phyloP scores from a whole-genome alignment of 306 rosid genomes.

The Aeschynomene evenia region DNA sequence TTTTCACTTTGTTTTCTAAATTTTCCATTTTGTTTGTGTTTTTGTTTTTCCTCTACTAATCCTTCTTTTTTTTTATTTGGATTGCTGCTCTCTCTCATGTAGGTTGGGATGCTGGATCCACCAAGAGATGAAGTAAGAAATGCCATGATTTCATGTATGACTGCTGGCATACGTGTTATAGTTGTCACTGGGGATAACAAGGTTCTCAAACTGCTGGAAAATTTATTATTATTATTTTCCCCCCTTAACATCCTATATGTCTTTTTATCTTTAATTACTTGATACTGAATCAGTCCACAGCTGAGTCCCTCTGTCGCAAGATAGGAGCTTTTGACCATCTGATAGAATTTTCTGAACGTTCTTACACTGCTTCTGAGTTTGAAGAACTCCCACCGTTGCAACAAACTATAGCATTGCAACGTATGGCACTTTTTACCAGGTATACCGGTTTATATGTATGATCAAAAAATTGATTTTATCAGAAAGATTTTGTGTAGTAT shows the following conservation, averaged over 20 bases:
- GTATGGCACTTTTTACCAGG: slow-evolving; percentile 93
- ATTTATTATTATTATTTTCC: slow-evolving; percentile 11
- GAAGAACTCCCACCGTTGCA: slow-evolving; percentile 91
- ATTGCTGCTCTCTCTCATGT: slow-evolving; percentile 27
- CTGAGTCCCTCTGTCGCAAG: slow-evolving; percentile 95
- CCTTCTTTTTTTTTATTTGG: background rate
- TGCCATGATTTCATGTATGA: slow-evolving; percentile 94
- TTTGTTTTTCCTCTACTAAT: background rate
- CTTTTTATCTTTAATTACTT: slow-evolving; percentile 34
- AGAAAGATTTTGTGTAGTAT: slow-evolving; percentile 14
- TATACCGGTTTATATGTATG: slow-evolving; percentile 28
- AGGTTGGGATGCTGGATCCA: slow-evolving; percentile 99
- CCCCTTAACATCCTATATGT: slow-evolving; percentile 21
- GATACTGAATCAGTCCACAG: slow-evolving; percentile 68
- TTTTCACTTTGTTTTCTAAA: slow-evolving; percentile 1
- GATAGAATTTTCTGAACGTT: slow-evolving; percentile 73
- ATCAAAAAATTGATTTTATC: slow-evolving; percentile 13
- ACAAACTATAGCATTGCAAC: slow-evolving; percentile 85
- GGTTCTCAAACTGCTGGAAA: slow-evolving; percentile 46
- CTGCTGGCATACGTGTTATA: slow-evolving; percentile 99
- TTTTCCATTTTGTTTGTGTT: background rate
- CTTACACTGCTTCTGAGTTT: slow-evolving; percentile 93
- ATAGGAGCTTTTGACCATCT: slow-evolving; percentile 91
- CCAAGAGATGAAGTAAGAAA: slow-evolving; percentile 97
- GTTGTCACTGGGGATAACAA: slow-evolving; percentile 99